Percentiles rank a stretch among this genome's conserved stretches.
These are phyloP conservation scores for Aspergillus funiculosus DNA, from an alignment of 495 filamentous ascomycete species.

Conservation along the genomic window DNA sequence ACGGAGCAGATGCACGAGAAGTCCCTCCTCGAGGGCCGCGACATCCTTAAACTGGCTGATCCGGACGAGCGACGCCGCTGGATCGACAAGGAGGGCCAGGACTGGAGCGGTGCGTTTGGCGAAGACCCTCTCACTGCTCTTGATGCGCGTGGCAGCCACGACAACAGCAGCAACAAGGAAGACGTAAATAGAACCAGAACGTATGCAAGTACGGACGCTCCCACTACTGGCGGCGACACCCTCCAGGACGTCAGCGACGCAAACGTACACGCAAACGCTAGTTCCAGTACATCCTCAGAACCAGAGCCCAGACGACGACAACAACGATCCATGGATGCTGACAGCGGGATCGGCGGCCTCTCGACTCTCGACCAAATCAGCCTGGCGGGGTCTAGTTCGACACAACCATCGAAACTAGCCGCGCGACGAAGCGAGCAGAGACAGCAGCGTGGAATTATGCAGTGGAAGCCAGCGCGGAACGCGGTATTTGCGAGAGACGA, in stretches of 20 bases:
- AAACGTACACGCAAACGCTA: no score
- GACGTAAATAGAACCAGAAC: no score
- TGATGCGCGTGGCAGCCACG: constrained; percentile 35
- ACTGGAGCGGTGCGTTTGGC: constrained; percentile 87
- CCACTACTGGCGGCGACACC: no score
- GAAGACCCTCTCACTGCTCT: constrained; percentile 54
- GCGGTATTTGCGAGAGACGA: constrained; percentile 48
- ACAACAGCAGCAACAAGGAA: neutral
- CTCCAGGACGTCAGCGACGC: no score
- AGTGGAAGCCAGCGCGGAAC: constrained; percentile 52
- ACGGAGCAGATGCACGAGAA: constrained; percentile 71
- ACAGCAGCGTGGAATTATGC: constrained; percentile 49
- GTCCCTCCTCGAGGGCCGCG: constrained; percentile 68
- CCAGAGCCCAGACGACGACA: neutral
- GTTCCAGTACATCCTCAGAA: no score
- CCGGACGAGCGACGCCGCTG: constrained; percentile 69
- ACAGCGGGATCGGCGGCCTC: neutral
- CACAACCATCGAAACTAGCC: constrained; percentile 27
- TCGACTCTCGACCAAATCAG: no score
- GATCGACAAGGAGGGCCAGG: constrained; percentile 71
- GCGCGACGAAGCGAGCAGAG: constrained; percentile 46
- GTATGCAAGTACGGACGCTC: no score
- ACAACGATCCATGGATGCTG: neutral
- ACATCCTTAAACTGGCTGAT: constrained; percentile 65
- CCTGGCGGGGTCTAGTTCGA: constrained; percentile 8